phyloP scores from a whole-genome alignment of 176 grass and related monocot species.

The Poa annua region DNA sequence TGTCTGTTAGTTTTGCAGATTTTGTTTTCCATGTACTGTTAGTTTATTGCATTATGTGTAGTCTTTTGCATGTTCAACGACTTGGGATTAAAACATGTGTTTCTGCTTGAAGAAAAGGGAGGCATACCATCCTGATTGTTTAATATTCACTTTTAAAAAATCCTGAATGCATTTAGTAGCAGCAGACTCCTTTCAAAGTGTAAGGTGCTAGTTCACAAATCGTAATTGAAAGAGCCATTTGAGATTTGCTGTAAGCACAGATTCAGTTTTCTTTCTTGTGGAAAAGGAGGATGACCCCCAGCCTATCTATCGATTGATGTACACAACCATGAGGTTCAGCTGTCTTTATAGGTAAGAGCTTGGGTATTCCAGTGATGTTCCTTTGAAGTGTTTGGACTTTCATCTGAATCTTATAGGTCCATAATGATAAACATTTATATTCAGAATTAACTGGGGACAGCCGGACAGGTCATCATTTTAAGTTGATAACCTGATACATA shows the following conservation, averaged over 20 bases:
- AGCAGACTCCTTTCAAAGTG: background rate
- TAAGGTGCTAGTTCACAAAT: background rate
- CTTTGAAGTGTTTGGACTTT: slow-evolving; percentile 7
- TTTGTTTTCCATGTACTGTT: slow-evolving; percentile 4
- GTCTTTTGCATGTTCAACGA: slow-evolving; percentile 14
- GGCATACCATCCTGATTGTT: background rate
- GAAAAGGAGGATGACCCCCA: background rate
- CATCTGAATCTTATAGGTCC: slow-evolving; percentile 9
- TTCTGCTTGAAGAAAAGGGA: background rate
- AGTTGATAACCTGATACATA: slow-evolving; percentile 5
- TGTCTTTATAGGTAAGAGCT: slow-evolving; percentile 2
- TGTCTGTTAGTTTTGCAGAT: slow-evolving; percentile 3
- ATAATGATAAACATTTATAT: slow-evolving; percentile 21
- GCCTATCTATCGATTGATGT: background rate
- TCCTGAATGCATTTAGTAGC: background rate
- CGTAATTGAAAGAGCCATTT: background rate
- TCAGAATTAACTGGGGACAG: background rate
- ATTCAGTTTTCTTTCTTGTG: background rate
- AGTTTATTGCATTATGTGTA: slow-evolving; percentile 16
- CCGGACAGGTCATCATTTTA: background rate
- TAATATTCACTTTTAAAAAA: background rate
- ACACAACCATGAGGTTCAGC: background rate
- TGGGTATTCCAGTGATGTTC: slow-evolving; percentile 3
- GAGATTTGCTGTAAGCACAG: slow-evolving; percentile 11
- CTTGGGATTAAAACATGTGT: background rate